Base-by-base conservation (phyloP, 2,329 filamentous ascomycete species). In the Triangularia setosa region DNA sequence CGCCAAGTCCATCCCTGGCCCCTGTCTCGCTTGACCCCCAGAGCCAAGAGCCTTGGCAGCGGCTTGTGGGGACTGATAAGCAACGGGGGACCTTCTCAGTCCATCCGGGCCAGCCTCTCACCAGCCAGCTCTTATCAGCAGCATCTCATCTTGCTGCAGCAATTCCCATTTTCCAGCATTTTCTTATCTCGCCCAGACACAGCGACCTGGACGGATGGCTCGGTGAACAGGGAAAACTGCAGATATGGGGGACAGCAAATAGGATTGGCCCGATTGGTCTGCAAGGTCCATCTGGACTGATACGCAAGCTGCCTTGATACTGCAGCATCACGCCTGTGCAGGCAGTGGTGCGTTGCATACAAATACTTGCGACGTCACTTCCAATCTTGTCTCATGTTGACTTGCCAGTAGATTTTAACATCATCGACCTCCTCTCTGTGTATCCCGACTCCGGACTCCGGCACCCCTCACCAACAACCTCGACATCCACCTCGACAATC, bases 261-360 rank as follows among this genome's bases (percentile, higher is more conserved):
- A n/a, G n/a, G n/a, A n/a, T n/a, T n/a, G n/a, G n/a, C n/a, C n/a
- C n/a, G n/a, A n/a, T n/a, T n/a, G n/a, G n/a, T n/a, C n/a, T n/a
- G n/a, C n/a, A n/a, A n/a, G n/a, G n/a, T n/a, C n/a, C n/a, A n/a
- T n/a, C n/a, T n/a, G n/a, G n/a, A n/a, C n/a, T n/a, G n/a, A n/a
- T n/a, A n/a, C n/a, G n/a, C n/a, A n/a, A n/a, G n/a, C n/a, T n/a
- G n/a, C n/a, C n/a, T n/a, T n/a, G n/a, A n/a, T n/a, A n/a, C n/a
- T n/a, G n/a, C n/a, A n/a, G n/a, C n/a, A n/a, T n/a, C n/a, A n/a
- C n/a, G n/a, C n/a, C n/a, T n/a, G n/a, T n/a, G n/a, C n/a, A n/a
- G n/a, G n/a, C n/a, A n/a, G n/a, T n/a, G n/a, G n/a, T n/a, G n/a
- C 30, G 57, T 59, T 59, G 58, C 35, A 30, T 60, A 60, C 58